Percentiles rank a stretch among this genome's conserved stretches.
Conservation (phyloP, 768 basidiomycete genomes). For the Macrolepiota albuminosa region DNA sequence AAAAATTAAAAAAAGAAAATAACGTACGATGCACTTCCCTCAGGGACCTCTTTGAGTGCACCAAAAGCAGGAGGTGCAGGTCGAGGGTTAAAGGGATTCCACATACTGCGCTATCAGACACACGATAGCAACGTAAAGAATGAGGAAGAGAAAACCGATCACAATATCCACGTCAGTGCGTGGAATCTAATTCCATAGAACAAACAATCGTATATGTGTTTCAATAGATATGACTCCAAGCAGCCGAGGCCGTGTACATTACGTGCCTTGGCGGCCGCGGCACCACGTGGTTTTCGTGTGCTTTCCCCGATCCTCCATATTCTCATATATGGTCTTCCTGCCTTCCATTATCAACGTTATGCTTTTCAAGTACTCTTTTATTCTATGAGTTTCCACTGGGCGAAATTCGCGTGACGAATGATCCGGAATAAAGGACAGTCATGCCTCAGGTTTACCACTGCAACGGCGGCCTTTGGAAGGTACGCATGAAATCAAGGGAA, state of each 20-base stretch:
- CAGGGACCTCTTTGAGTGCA: constrained; percentile 15
- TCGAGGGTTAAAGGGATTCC: constrained; percentile 16
- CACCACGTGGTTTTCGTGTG: background rate
- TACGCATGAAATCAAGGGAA: background rate
- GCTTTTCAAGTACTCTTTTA: background rate
- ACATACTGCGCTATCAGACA: constrained; percentile 3
- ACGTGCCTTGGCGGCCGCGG: background rate
- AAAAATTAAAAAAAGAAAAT: background rate
- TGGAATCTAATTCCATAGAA: background rate
- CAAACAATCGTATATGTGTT: background rate
- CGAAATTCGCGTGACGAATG: no score
- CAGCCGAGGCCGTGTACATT: background rate
- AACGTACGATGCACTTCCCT: constrained; percentile 14
- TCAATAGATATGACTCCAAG: background rate
- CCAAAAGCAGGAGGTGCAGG: constrained; percentile 20
- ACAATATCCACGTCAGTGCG: background rate
- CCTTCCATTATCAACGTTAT: background rate
- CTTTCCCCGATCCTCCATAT: background rate
- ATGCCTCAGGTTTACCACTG: background rate
- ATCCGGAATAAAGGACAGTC: background rate
- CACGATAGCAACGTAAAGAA: background rate
- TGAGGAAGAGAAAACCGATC: background rate
- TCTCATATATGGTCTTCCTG: background rate
- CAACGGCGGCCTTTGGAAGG: background rate
- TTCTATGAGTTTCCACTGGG: no score